phyloP scores from a whole-genome alignment of 257 asterid genomes.

The Nicotiana attenuata region DNA sequence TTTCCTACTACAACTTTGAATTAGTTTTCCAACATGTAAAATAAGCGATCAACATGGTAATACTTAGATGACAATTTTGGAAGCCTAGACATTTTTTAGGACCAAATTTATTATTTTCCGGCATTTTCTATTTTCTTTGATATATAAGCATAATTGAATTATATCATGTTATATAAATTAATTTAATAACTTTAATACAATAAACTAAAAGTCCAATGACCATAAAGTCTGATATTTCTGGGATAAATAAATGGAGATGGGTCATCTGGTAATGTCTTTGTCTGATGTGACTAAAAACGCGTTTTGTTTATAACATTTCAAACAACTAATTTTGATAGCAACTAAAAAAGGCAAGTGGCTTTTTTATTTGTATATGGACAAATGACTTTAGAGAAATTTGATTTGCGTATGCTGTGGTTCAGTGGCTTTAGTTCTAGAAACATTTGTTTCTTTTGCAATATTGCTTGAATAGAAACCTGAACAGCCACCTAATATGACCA shows the following conservation, averaged over 20 bases:
- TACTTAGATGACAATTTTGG: too few relatives aligned
- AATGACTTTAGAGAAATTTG: background rate
- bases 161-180: background rate
- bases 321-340: conserved; percentile 6
- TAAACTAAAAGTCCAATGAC: too few relatives aligned
- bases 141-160: background rate
- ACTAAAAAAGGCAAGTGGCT: background rate
- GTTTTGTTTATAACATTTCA: too few relatives aligned
- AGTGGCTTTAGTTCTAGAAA: background rate
- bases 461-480: background rate
- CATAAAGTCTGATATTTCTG: background rate
- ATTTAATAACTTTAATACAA: too few relatives aligned
- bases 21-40: too few relatives aligned
- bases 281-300: background rate
- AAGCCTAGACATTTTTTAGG: too few relatives aligned
- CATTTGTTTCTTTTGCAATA: background rate
- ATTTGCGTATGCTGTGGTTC: background rate
- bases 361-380: conserved; percentile 1
- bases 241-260: background rate
- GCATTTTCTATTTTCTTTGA: background rate
- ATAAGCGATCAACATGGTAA: too few relatives aligned
- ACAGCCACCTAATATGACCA: conserved; percentile 1
- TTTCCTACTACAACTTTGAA: too few relatives aligned
- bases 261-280: background rate
- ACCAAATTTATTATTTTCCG: too few relatives aligned